Evolutionary conservation across 2,329 filamentous ascomycete species (phyloP).

Genomic region (Sporothrix humicola): DNA sequence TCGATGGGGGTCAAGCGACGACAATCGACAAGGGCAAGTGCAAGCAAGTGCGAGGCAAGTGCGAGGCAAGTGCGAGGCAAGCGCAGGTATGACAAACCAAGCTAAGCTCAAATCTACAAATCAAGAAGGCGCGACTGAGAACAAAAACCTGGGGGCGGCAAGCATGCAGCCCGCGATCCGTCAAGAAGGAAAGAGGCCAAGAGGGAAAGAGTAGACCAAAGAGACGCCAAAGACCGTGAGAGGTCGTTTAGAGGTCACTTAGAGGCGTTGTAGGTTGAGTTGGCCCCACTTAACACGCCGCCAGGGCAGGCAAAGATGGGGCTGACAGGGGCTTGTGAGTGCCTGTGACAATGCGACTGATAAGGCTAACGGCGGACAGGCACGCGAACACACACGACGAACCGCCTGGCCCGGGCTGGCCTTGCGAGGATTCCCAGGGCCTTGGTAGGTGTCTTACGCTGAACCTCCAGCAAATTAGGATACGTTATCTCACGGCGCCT

Average conservation of each 20-base stretch:
- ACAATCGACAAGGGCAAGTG: background rate
- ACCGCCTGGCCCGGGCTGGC: background rate
- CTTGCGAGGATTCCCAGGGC: constrained; percentile 3
- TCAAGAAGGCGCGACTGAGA: no score
- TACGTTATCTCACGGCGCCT: background rate
- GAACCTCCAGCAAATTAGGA: background rate
- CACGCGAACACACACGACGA: background rate
- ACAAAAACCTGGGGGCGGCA: constrained; percentile 28
- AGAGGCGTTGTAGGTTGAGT: background rate
- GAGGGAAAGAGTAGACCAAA: background rate
- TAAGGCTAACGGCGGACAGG: constrained; percentile 2
- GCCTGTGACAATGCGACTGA: constrained; percentile 8
- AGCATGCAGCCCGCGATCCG: constrained; percentile 27
- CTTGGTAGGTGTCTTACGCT: constrained; percentile 2
- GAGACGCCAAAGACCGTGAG: background rate
- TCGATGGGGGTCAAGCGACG: background rate
- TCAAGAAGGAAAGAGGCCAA: background rate
- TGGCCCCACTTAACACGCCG: background rate
- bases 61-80: background rate
- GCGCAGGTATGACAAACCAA: background rate
- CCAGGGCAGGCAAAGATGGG: constrained; percentile 4
- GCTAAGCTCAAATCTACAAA: background rate
- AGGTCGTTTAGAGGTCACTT: background rate
- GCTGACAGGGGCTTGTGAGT: background rate
- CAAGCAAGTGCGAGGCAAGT: background rate